Evolutionary conservation across 345 rosid genomes (phyloP).

Genomic region (Ceriops decandra): DNA sequence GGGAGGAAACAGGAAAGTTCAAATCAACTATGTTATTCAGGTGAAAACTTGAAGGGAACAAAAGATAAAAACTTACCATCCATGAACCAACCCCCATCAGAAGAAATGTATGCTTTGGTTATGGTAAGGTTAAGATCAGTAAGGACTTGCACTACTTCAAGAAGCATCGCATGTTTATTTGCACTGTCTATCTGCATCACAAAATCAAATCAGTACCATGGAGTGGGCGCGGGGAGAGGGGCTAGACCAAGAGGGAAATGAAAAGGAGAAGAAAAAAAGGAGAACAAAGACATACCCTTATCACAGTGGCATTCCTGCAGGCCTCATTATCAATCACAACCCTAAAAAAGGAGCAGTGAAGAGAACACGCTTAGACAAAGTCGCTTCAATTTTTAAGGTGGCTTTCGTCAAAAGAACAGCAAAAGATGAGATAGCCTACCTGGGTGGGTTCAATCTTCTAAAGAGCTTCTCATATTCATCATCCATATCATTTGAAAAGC

Average conservation of each 20-base stretch:
- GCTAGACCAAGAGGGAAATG: slow-evolving; percentile 4
- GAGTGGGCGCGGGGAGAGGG: too few species aligned
- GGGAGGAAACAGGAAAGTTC: slow-evolving; percentile 1
- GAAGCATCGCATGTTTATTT: slow-evolving; percentile 86
- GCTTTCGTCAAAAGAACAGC: slow-evolving; percentile 8
- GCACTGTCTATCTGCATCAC: slow-evolving; percentile 81
- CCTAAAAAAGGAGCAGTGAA: slow-evolving; percentile 32
- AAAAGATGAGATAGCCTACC: slow-evolving; percentile 34
- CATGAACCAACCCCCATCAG: slow-evolving; percentile 99
- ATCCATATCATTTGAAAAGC: slow-evolving; percentile 67
- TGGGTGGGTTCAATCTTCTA: slow-evolving; percentile 92
- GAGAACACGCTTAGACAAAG: slow-evolving; percentile 8
- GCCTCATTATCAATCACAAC: slow-evolving; percentile 93
- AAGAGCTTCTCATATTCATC: slow-evolving; percentile 86
- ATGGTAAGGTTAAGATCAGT: slow-evolving; percentile 86
- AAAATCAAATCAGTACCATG: slow-evolving; percentile 16
- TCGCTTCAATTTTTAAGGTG: slow-evolving; percentile 5
- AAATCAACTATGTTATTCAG: slow-evolving; percentile 13
- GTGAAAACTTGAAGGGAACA: not conserved
- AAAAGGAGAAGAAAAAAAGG: slow-evolving; percentile 5
- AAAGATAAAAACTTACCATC: slow-evolving; percentile 53
- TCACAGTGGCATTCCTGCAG: slow-evolving; percentile 84
- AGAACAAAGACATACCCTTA: slow-evolving; percentile 47
- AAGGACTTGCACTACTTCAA: slow-evolving; percentile 91
- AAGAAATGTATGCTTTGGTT: slow-evolving; percentile 82